Base-by-base conservation (phyloP, 176 grass and related monocot species). In the Rhynchospora breviuscula region DNA sequence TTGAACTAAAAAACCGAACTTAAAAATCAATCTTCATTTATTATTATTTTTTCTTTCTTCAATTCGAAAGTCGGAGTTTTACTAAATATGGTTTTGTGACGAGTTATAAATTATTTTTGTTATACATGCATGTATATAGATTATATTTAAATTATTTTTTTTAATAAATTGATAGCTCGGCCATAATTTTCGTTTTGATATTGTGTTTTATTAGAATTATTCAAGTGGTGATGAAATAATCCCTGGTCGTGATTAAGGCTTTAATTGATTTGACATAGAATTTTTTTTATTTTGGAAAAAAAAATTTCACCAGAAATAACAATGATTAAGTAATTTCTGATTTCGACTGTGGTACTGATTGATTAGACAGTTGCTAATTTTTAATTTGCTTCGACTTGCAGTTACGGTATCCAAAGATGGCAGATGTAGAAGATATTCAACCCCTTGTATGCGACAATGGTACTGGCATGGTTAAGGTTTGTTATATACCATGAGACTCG, bases 401-500 rank as follows among this genome's bases (percentile, higher is more conserved):
- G 40, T 8, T 80, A 59, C 59, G 83, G 87, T 57, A 62, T 79
- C 46, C 64, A 79, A 61, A 51, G 79, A 97, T 97, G 93, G 89
- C 93, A 63, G 93, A 97, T 65, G 52, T 46, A 5, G 93, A 97
- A 76, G 93, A 97, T 78, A 74, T 97, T 63, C 91, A 91, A 76
- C 91, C 93, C 8, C 81, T 97, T 83, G 93, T 97, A 48, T 97
- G 93, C 7, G 93, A 97, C 87, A 97, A 97, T 83, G 93, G 93
- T 33, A 97, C 93, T 5, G 93, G 93, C 85, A 97, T 97, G 93
- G 93, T 93, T 70, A 97, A 97, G 93, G 93, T 97, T 63, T 2
- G 78, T 85, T 82, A 22, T 13, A 29, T 79, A 35, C 46, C 57
- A 23, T 44, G 4, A 0, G 18, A 40, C 59, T 46, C 7, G 7